Percentiles rank a stretch among this genome's conserved stretches.
Evolutionary conservation across 2,329 filamentous ascomycete genomes (phyloP).

Genomic region (Epichloe scottii): DNA sequence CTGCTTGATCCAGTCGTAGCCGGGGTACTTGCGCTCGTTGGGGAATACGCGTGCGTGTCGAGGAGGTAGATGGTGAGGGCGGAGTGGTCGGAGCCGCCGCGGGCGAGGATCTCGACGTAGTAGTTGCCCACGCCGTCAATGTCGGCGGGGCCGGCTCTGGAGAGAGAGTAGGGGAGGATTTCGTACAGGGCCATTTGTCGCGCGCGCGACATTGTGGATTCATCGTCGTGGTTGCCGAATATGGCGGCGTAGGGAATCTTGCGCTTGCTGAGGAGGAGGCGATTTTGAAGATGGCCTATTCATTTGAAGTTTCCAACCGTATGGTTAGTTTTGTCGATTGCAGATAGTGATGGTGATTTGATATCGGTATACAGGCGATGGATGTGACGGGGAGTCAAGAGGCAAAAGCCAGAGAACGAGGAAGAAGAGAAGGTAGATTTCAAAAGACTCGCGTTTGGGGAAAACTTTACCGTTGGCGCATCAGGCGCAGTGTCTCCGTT

Average conservation of each 20-base stretch:
- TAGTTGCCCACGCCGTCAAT: slow-evolving; percentile 94
- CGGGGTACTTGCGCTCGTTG: slow-evolving; percentile 75
- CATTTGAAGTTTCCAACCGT: no score
- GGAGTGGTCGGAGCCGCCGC: slow-evolving; percentile 68
- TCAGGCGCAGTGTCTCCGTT: slow-evolving; percentile 90
- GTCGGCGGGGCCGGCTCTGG: slow-evolving; percentile 67
- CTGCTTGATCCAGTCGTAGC: slow-evolving; percentile 95
- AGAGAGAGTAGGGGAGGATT: slow-evolving; percentile 77
- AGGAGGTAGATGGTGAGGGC: slow-evolving; percentile 91
- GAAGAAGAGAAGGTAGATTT: neutral
- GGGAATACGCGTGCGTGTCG: slow-evolving; percentile 90
- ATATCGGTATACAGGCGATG: no score
- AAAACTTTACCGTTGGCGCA: slow-evolving; percentile 57
- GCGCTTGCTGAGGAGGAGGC: slow-evolving; percentile 72
- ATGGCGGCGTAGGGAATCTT: slow-evolving; percentile 89
- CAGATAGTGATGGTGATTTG: slow-evolving; percentile 11
- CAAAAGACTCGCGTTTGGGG: neutral
- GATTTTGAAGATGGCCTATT: slow-evolving; percentile 81
- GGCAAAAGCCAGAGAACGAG: neutral
- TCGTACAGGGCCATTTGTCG: slow-evolving; percentile 80
- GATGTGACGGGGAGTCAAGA: neutral
- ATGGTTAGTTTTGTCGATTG: neutral
- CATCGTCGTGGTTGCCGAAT: slow-evolving; percentile 96
- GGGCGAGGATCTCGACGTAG: slow-evolving; percentile 76
- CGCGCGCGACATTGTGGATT: slow-evolving; percentile 63